Evolutionary conservation across 345 rosid genomes (phyloP).

Genomic region (Eutrema japonicum): DNA sequence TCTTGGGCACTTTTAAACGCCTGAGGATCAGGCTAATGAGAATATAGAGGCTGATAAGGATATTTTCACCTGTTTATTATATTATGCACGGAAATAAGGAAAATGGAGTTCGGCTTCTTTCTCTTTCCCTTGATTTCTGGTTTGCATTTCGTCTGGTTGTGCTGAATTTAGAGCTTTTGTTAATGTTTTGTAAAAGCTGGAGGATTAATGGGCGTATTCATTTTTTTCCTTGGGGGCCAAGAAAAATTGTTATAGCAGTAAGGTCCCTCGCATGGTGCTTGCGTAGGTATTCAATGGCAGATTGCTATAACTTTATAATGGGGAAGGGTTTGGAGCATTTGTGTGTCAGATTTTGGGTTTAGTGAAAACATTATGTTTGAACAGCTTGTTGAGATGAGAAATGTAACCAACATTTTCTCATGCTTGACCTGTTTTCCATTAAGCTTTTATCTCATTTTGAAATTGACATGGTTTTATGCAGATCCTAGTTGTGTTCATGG

Average conservation of each 20-base stretch:
- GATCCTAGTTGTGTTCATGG: conserved; percentile 47
- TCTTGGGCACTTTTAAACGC: background rate
- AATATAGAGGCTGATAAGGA: background rate
- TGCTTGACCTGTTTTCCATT: background rate
- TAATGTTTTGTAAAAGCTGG: background rate
- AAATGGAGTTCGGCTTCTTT: conserved; percentile 14
- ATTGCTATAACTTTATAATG: background rate
- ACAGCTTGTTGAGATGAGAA: conserved; percentile 14
- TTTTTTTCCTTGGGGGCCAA: conserved; percentile 15
- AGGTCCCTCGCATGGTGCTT: conserved; percentile 1
- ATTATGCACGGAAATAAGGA: background rate
- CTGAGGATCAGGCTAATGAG: background rate
- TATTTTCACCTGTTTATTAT: background rate
- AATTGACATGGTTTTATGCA: conserved; percentile 28
- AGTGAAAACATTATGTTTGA: background rate
- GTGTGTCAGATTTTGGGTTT: background rate
- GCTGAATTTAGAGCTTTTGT: background rate
- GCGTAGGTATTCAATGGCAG: conserved; percentile 11
- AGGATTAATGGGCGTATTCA: background rate
- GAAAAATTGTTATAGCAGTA: background rate
- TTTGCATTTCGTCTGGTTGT: conserved; percentile 15
- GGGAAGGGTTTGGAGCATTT: background rate
- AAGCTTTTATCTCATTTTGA: conserved; percentile 5
- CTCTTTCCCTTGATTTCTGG: conserved; percentile 12
- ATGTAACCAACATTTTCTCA: background rate